Base-by-base conservation (phyloP, 2,329 filamentous ascomycete species). In the Diaporthe vexans region DNA sequence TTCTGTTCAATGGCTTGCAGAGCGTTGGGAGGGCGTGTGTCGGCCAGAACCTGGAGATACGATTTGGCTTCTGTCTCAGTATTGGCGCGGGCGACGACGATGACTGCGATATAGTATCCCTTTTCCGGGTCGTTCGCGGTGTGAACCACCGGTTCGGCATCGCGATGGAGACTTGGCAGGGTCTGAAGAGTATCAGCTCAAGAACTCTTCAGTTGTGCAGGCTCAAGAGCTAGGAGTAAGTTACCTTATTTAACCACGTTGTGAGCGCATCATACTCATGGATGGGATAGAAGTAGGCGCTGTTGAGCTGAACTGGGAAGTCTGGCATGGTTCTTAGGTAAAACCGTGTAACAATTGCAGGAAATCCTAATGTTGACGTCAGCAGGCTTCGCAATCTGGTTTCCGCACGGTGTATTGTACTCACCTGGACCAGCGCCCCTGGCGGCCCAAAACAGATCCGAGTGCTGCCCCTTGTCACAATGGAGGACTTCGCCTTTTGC, bases 201-300 rank as follows among this genome's bases (percentile, higher is more conserved):
- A 26, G 0, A n/a, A 9, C 8, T 19, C 4, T 3, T 17, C 21
- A 17, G 15, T 13, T 17, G 0, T 33, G 29, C 4, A 6, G 29
- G 29, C 10, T 10, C 35, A 40, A 21, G 58, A 6, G 2, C 7
- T 1, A 19, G 17, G 24, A 7, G 4, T 0, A 33, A 29, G 10
- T 13, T 17, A 46, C 59, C 59, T 48, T 26, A 19, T 63, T 63
- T 10, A 63, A 29, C 59, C 59, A 63, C 5, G 59, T 63, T 26
- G 11, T 33, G n/a, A 63, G 40, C 7, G 59, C 24, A 48, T 46
- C 59, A 48, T 26, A 48, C 1, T 63, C 17, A 21, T 43, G 17
- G 9, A 63, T 46, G 17, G 59, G 59, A 19, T 63, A 63, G 17
- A 63, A 21, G 37, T 63, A 63, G 24, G 17, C 5, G 26, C 59